These are phyloP conservation scores for Xerocomus amazonicus DNA, from an alignment of 1,284 basidiomycete genomes.

Conservation along the genomic window DNA sequence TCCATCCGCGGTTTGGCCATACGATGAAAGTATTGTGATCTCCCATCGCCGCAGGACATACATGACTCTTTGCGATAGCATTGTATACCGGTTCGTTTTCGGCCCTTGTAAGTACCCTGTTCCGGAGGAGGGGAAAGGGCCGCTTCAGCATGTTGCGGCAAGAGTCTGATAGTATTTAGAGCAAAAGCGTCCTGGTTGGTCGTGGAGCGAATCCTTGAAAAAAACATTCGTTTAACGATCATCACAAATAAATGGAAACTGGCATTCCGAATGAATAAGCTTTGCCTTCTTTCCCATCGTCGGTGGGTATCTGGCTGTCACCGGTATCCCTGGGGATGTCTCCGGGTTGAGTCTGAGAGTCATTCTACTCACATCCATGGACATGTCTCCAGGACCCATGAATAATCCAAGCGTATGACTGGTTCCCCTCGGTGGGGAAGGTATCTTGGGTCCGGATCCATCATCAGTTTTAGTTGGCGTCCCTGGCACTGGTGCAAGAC, in stretches of 20 bases:
- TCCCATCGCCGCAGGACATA: conserved; percentile 91
- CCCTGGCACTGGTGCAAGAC: conserved; percentile 46
- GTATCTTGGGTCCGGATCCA: conserved; percentile 51
- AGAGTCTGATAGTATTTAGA: conserved; percentile 52
- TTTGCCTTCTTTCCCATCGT: conserved; percentile 72
- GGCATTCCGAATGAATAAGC: conserved; percentile 77
- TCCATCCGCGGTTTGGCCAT: conserved; percentile 87
- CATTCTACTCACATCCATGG: conserved; percentile 71
- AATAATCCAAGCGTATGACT: conserved; percentile 47
- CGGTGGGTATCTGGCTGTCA: conserved; percentile 43
- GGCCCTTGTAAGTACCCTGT: conserved; percentile 77
- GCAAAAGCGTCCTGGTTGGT: conserved; percentile 46
- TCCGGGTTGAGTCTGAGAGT: conserved; percentile 60
- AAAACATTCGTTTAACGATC: not conserved
- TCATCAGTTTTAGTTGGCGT: conserved; percentile 46
- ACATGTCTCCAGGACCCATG: conserved; percentile 51
- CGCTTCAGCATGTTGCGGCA: conserved; percentile 52
- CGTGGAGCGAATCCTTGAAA: conserved; percentile 64
- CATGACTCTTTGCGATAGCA: conserved; percentile 81
- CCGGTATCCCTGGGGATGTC: conserved; percentile 68
- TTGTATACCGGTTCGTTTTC: conserved; percentile 86
- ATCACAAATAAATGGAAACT: not conserved
- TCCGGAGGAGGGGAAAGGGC: conserved; percentile 43
- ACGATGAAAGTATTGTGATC: conserved; percentile 95
- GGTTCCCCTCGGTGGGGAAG: conserved; percentile 44